These are phyloP conservation scores for Erodium texanum DNA, from an alignment of 441 rosid species.

Conservation along the genomic window DNA sequence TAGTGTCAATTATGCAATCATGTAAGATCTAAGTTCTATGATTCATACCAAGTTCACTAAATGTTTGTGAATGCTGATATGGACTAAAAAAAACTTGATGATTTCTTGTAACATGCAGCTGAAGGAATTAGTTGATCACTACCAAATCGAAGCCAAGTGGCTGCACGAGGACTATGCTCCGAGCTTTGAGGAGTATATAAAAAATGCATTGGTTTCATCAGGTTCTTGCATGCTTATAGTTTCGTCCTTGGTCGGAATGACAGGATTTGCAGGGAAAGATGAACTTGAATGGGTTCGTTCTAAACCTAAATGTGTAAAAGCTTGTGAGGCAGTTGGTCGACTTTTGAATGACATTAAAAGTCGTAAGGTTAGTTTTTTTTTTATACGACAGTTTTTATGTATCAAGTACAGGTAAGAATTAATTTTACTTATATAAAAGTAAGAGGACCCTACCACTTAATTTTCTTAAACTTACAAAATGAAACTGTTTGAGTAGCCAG, in stretches of 20 bases:
- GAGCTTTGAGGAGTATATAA: slow-evolving; percentile 21
- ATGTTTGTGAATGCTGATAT: too few species aligned
- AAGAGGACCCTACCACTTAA: too few species aligned
- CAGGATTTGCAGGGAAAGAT: background rate
- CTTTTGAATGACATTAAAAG: slow-evolving; percentile 23
- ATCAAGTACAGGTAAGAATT: too few species aligned
- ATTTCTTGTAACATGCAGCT: background rate
- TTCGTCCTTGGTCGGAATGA: slow-evolving; percentile 17
- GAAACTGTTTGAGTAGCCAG: too few species aligned
- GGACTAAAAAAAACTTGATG: background rate
- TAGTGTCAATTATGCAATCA: background rate
- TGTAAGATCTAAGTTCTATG: background rate
- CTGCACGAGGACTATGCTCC: slow-evolving; percentile 17
- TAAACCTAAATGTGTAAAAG: slow-evolving; percentile 2
- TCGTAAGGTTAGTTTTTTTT: slow-evolving; percentile 12
- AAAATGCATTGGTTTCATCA: slow-evolving; percentile 12
- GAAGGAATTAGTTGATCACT: background rate
- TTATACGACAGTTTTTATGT: too few species aligned
- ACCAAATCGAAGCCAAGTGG: slow-evolving; percentile 24
- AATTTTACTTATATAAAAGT: too few species aligned
- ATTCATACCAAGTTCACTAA: too few species aligned
- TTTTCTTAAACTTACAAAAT: too few species aligned
- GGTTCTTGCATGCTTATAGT: slow-evolving; percentile 20
- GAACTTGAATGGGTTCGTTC: background rate
- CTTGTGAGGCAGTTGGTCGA: slow-evolving; percentile 15